Evolutionary conservation across 2,329 filamentous ascomycete species (phyloP), one percentile per base, ranked within the genome.

Genomic region (Monosporascus sp.): DNA sequence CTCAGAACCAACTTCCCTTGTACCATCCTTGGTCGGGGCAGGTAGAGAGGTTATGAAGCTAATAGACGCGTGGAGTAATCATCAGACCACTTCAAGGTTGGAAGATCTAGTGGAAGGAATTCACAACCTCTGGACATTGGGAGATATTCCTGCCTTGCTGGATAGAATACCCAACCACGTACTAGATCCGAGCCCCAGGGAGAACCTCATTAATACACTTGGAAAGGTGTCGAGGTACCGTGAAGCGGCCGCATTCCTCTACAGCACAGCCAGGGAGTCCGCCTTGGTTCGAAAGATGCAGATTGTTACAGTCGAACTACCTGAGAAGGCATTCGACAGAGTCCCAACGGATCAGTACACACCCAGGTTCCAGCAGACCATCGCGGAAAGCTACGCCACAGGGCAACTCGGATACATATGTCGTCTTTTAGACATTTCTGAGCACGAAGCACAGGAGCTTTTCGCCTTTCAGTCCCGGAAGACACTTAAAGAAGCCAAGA

Each of bases 141-240:
- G 52, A 27, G 51, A 55, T 8, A 20, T 59, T 3, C 17, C 49
- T 14, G 47, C 24, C 37, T 45, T 64, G 2, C 27, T 70, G 7
- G 17, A 53, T 6, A 43, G 38, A 0, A 64, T 71, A 40, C 57
- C 62, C 5, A 50, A 63, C 17, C 31, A 26, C 4, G 40, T 55
- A 7, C 63, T 69, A 55, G 37, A 50, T 7, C 52, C 56, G 0
- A 47, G 14, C 7, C 38, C 43, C 14, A 58, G 51, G 44, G 22
- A 22, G 9, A 66, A 60, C 44, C 51, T 72, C 0, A 22, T 66
- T 6, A 70, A 70, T 17, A 69, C 66, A 22, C 58, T 75, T 1
- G 48, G 19, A 1, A 74, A 73, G 52, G 64, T 75, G 2, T 64
- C 70, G 17, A 63, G 68, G 49, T 77, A 75, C 44, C 57, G 59